A percentile compares a stretch with the other conserved stretches of the same genome.
phyloP scores from a whole-genome alignment of 108 stramenopile species.

The Phaeodactylum tricornutum region DNA sequence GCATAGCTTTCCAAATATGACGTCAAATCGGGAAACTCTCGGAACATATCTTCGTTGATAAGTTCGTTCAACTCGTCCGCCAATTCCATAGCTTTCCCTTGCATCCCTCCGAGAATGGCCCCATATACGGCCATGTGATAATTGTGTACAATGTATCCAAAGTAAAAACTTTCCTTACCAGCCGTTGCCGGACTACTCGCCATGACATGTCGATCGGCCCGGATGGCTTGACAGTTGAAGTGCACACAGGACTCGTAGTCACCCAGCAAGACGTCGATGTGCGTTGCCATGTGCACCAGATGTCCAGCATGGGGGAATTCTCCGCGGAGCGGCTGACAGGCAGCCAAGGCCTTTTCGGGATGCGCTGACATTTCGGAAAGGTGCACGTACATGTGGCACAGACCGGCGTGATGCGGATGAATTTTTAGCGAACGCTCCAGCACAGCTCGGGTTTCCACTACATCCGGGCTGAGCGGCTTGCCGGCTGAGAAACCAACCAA shows the following conservation, averaged over 20 bases:
- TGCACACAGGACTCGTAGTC: conserved; percentile 71
- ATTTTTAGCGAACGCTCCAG: conserved; percentile 44
- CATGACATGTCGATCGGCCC: conserved; percentile 58
- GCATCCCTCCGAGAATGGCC: conserved; percentile 71
- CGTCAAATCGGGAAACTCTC: conserved; percentile 54
- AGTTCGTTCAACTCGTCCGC: conserved; percentile 37
- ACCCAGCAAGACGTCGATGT: conserved; percentile 82
- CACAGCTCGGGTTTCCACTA: conserved; percentile 41
- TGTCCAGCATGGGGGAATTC: conserved; percentile 77
- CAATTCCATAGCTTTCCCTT: conserved; percentile 58
- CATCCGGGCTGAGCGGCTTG: conserved; percentile 47
- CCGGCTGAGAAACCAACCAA: too few species aligned
- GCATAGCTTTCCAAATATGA: conserved; percentile 74
- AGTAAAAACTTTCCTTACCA: conserved; percentile 68
- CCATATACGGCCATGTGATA: conserved; percentile 81
- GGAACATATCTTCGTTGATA: conserved; percentile 56
- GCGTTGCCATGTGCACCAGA: conserved; percentile 76
- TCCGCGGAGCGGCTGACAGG: conserved; percentile 44
- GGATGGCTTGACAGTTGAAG: conserved; percentile 63
- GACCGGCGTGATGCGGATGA: conserved; percentile 65
- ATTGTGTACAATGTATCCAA: conserved; percentile 82
- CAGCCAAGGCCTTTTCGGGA: conserved; percentile 53
- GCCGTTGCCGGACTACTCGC: conserved; percentile 51
- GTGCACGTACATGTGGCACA: conserved; percentile 83
- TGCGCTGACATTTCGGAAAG: conserved; percentile 73